Evolutionary conservation across 176 grass and related monocot species (phyloP).

Genomic region (Urochloa ruziziensis): DNA sequence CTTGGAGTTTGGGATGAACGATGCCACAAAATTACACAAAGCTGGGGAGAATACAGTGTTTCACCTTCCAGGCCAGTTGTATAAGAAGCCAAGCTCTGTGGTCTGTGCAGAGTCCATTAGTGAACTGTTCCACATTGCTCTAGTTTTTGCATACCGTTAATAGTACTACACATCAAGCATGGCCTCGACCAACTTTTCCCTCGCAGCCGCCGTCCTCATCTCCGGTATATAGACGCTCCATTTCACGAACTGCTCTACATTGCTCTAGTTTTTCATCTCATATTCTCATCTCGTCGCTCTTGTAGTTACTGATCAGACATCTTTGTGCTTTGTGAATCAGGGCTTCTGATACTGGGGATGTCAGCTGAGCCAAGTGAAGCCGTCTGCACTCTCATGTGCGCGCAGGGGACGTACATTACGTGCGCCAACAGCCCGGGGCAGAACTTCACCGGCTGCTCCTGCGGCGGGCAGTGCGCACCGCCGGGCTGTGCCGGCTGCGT

Average conservation of each 20-base stretch:
- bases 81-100: background rate
- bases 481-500: conserved; percentile 13
- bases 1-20: background rate
- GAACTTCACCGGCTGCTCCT: conserved; percentile 24
- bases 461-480: conserved; percentile 18
- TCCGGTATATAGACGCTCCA: background rate
- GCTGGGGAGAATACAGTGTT: background rate
- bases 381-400: conserved; percentile 5
- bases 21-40: background rate
- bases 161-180: background rate
- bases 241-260: too few species aligned
- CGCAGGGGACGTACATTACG: background rate
- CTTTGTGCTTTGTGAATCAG: background rate
- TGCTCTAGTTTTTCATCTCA: too few species aligned
- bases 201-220: background rate
- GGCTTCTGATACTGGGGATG: background rate
- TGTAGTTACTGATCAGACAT: too few species aligned
- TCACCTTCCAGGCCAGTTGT: background rate
- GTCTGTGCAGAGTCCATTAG: too few species aligned
- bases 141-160: too few species aligned
- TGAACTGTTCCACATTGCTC: too few species aligned
- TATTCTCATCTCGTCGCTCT: too few species aligned
- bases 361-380: background rate
- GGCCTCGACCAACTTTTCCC: background rate
- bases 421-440: background rate